Base-by-base conservation (phyloP, 2,329 filamentous ascomycete genomes). In the Beauveria caledonica region DNA sequence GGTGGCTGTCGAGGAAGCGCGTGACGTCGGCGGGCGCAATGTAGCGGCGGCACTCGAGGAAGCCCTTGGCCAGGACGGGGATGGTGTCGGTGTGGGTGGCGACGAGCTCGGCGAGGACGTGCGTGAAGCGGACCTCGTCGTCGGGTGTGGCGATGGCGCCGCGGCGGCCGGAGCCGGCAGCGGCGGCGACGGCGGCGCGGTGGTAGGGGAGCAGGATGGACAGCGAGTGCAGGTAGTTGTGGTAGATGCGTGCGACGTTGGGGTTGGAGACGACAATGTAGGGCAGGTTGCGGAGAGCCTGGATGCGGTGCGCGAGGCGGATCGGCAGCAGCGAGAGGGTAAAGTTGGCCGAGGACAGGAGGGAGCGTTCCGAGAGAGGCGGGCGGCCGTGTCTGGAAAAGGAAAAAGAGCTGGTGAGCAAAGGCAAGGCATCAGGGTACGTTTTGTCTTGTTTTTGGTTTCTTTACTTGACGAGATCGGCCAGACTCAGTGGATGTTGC, bases 251-350 rank as follows among this genome's bases (percentile, higher is more conserved):
- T 27, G 88, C 89, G 66, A 99, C 92, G 71, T 97, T 91, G 1
- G 92, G 90, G 71, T 99, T 97, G n/a, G 93, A 92, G 27, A 99
- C 94, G 60, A 99, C 93, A 65, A 99, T 97, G 74, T 93, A 99
- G 0, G 94, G 94, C 9, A 99, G 84, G 71, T 96, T 96, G 64
- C 92, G 88, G 19, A 99, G 80, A 48, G 92, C 91, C 72, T 96
- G 90, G 65, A 99, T 96, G 60, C 94, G 90, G 72, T 95, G 91
- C 27, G 94, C 94, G 27, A 99, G 86, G 42, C 94, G 90, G 54
- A 94, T 89, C 15, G 94, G 94, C 10, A 97, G 86, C 58, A 97
- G 88, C 29, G 88, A 90, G 65, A 97, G 87, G 13, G 94, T 96
- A 77, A 97, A 97, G 77, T 97, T 96, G 64, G 94, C 94, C 1